These are phyloP conservation scores for Fagus sylvatica DNA, from an alignment of 306 rosid genomes.

Conservation along the genomic window DNA sequence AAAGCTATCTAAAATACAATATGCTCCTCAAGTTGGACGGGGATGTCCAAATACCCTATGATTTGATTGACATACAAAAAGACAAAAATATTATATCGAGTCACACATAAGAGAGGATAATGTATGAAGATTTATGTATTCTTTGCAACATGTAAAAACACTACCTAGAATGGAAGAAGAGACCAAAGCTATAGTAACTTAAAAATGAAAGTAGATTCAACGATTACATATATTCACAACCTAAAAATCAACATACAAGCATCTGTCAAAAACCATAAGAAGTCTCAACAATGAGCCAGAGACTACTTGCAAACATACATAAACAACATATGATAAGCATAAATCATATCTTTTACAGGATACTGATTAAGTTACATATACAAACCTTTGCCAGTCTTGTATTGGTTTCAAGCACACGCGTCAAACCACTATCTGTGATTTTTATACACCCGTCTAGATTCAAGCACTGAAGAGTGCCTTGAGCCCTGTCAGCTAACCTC, in stretches of 20 bases:
- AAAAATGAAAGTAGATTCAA: background rate
- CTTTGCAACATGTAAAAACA: background rate
- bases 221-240: background rate
- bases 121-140: background rate
- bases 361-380: background rate
- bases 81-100: background rate
- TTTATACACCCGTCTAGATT: constrained; percentile 44
- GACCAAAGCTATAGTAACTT: background rate
- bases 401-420: constrained; percentile 49
- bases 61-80: background rate
- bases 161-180: background rate
- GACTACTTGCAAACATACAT: background rate
- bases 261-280: background rate
- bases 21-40: background rate
- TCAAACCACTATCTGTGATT: constrained; percentile 61
- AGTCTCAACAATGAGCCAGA: background rate
- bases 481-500: constrained; percentile 61
- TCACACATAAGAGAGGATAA: background rate
- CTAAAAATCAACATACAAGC: background rate
- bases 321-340: background rate
- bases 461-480: constrained; percentile 57
- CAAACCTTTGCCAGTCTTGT: constrained; percentile 59
- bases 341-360: constrained; percentile 1
- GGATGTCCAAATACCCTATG: background rate
- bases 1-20: background rate